These are phyloP conservation scores for Ustilago shanxiensis DNA, from an alignment of 1,284 basidiomycete species.

Conservation along the genomic window DNA sequence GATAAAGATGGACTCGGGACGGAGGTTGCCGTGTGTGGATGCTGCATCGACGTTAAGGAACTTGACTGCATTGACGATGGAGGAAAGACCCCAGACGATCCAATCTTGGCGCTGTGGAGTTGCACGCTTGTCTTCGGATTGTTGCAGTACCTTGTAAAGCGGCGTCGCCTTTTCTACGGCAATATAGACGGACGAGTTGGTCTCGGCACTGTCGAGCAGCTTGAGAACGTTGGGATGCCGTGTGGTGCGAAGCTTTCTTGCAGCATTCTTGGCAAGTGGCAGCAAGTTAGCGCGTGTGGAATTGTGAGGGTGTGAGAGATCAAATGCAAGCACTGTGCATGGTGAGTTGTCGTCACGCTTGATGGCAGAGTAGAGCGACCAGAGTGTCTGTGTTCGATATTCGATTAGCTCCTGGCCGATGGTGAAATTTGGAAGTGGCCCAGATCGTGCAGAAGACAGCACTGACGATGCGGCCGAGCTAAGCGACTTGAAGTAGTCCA, in stretches of 20 bases:
- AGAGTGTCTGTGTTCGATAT: conserved; percentile 79
- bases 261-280: conserved; percentile 87
- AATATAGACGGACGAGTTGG: conserved; percentile 87
- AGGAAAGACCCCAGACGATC: conserved; percentile 92
- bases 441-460: conserved; percentile 82
- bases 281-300: conserved; percentile 49
- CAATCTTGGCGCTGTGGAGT: conserved; percentile 77
- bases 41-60: conserved; percentile 82
- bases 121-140: conserved; percentile 72
- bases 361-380: conserved; percentile 86
- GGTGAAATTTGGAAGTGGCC: conserved; percentile 87
- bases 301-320: conserved; percentile 54
- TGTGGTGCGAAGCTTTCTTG: conserved; percentile 89
- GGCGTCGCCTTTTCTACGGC: conserved; percentile 93
- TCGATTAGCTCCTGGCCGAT: conserved; percentile 82
- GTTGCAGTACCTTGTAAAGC: conserved; percentile 76
- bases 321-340: conserved; percentile 63
- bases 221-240: conserved; percentile 96
- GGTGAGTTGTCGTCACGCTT: conserved; percentile 83
- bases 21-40: conserved; percentile 85
- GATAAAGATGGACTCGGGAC: conserved; percentile 85
- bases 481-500: conserved; percentile 86
- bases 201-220: conserved; percentile 87
- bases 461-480: conserved; percentile 88
- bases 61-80: conserved; percentile 87